Evolutionary conservation across 1,139 yeast genomes (phyloP).

Genomic region (Petasospora fabianii): DNA sequence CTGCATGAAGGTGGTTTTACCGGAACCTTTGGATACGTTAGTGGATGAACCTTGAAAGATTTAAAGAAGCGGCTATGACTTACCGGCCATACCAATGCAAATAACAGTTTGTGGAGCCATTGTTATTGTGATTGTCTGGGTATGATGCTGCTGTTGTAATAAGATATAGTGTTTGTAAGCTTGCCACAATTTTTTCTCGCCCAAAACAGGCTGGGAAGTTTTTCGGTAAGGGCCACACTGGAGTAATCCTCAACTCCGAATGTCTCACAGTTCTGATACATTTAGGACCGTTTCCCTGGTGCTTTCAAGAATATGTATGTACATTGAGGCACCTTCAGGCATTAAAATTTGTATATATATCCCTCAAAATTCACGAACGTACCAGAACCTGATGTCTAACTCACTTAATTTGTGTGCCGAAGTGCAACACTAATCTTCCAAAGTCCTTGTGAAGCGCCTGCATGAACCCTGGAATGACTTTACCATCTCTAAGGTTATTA

Average conservation of each 20-base stretch:
- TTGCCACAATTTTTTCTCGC: slow-evolving; percentile 1
- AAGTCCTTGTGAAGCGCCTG: slow-evolving; percentile 20
- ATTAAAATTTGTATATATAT: too few relatives aligned
- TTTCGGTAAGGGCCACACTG: not conserved
- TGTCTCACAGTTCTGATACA: too few relatives aligned
- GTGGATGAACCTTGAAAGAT: slow-evolving; percentile 5
- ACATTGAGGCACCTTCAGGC: too few relatives aligned
- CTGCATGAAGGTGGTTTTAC: slow-evolving; percentile 98
- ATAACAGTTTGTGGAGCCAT: slow-evolving; percentile 67
- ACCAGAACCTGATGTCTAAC: not conserved
- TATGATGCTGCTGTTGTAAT: not conserved
- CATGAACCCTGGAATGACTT: slow-evolving; percentile 18
- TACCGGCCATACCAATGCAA: slow-evolving; percentile 95
- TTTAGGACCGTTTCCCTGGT: too few relatives aligned
- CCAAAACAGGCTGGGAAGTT: not conserved
- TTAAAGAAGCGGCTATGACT: slow-evolving; percentile 9
- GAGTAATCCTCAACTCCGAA: not conserved
- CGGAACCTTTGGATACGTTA: slow-evolving; percentile 42
- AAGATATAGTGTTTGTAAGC: not conserved
- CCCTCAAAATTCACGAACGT: too few relatives aligned
- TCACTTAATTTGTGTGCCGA: slow-evolving; percentile 5
- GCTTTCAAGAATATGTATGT: too few relatives aligned
- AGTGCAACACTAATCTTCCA: slow-evolving; percentile 16
- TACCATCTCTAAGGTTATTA: slow-evolving; percentile 24
- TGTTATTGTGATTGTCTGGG: not conserved